These are phyloP conservation scores for Tuber melanosporum DNA, from an alignment of 495 filamentous ascomycete species.

Conservation along the genomic window DNA sequence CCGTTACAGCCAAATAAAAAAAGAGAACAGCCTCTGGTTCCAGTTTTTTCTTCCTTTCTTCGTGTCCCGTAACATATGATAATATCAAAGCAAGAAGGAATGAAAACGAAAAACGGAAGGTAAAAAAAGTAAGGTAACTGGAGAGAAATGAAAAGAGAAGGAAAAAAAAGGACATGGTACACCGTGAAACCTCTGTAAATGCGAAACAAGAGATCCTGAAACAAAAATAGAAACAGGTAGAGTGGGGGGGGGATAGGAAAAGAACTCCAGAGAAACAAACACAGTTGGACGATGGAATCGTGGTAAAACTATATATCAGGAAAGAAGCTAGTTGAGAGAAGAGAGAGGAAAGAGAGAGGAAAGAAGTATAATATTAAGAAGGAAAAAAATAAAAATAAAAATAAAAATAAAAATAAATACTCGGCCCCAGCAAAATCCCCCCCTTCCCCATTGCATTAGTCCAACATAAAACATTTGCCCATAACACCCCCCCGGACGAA, in stretches of 20 bases:
- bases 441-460: neutral
- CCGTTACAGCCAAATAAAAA: neutral
- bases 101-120: neutral
- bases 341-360: neutral
- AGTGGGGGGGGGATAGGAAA: neutral
- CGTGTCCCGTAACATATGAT: conserved; percentile 7
- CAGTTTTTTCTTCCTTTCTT: conserved; percentile 8
- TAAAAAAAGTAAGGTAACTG: neutral
- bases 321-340: neutral
- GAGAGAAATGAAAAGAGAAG: neutral
- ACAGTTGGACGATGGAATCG: neutral
- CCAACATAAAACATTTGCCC: neutral
- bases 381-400: neutral
- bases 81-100: neutral
- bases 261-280: neutral
- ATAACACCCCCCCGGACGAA: neutral
- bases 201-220: neutral
- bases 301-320: neutral
- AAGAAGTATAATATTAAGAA: neutral
- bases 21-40: conserved; percentile 11
- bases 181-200: conserved; percentile 6
- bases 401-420: neutral
- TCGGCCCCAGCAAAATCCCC: neutral
- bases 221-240: neutral
- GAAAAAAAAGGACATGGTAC: conserved; percentile 1